These are phyloP conservation scores for Hypoxylon sp. DNA, from an alignment of 2,329 filamentous ascomycete genomes.

Conservation along the genomic window DNA sequence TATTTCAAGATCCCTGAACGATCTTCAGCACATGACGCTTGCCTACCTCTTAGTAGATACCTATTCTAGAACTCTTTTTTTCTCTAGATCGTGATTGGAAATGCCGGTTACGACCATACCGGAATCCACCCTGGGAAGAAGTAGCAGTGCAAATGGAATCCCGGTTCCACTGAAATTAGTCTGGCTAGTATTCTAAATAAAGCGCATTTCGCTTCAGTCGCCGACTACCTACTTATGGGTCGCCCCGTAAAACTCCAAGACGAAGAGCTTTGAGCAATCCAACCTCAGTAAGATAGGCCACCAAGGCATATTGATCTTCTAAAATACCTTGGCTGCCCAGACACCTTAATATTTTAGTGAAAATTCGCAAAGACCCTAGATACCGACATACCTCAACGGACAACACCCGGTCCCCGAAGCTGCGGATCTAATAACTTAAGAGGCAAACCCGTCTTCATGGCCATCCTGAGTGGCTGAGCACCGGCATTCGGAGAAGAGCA, in stretches of 20 bases:
- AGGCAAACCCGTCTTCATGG: background rate
- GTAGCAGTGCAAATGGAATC: background rate
- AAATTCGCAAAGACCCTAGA: background rate
- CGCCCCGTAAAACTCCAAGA: background rate
- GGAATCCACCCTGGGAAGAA: background rate
- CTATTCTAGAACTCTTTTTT: background rate
- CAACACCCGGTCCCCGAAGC: background rate
- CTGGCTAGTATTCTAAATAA: background rate
- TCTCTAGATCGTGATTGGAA: slow-evolving; percentile 1
- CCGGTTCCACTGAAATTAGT: background rate
- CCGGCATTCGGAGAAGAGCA: background rate
- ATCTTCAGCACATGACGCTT: slow-evolving; percentile 7
- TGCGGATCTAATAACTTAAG: background rate
- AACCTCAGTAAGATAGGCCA: background rate
- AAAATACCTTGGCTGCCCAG: too few species aligned
- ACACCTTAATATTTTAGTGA: background rate
- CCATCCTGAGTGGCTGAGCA: background rate
- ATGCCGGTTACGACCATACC: background rate
- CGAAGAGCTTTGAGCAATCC: background rate
- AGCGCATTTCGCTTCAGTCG: background rate
- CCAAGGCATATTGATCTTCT: background rate
- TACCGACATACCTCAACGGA: background rate
- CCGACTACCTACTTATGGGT: background rate
- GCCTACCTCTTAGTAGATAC: background rate
- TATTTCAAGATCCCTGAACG: slow-evolving; percentile 2